phyloP scores from a whole-genome alignment of 495 filamentous ascomycete species.

The Neurospora sp. region DNA sequence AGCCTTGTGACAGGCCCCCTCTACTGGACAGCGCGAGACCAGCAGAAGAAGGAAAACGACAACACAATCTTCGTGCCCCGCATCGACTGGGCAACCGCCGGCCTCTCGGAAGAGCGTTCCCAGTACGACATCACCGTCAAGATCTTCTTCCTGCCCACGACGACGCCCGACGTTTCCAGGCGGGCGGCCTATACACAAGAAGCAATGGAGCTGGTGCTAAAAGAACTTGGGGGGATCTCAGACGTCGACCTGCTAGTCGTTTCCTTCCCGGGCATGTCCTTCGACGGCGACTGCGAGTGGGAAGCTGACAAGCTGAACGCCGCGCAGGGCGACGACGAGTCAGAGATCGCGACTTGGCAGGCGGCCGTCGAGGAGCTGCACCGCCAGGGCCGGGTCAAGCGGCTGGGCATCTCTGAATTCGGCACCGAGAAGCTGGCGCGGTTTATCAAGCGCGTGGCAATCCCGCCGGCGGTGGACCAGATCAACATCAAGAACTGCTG shows the following conservation, averaged over 20 bases:
- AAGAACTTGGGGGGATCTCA: slow-evolving; percentile 55
- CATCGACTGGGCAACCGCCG: slow-evolving; percentile 58
- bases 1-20: slow-evolving; percentile 11
- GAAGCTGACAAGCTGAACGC: slow-evolving; percentile 56
- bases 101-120: slow-evolving; percentile 63
- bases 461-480: slow-evolving; percentile 83
- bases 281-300: slow-evolving; percentile 85
- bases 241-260: slow-evolving; percentile 83
- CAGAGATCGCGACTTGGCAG: slow-evolving; percentile 53
- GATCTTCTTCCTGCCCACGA: slow-evolving; percentile 76
- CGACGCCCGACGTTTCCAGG: slow-evolving; percentile 38
- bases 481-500: slow-evolving; percentile 97
- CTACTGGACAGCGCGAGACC: slow-evolving; percentile 52
- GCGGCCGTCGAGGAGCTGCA: slow-evolving; percentile 62
- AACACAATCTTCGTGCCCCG: slow-evolving; percentile 64
- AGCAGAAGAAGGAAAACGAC: slow-evolving; percentile 24
- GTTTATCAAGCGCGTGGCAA: slow-evolving; percentile 44
- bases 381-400: slow-evolving; percentile 55
- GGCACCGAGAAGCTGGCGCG: slow-evolving; percentile 65
- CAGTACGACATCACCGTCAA: slow-evolving; percentile 92
- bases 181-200: slow-evolving; percentile 65
- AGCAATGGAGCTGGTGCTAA: slow-evolving; percentile 67
- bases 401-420: slow-evolving; percentile 83
- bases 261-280: slow-evolving; percentile 86
- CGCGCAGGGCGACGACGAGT: slow-evolving; percentile 52